Base-by-base conservation (phyloP, 306 rosid genomes). In the Quercus aquifolioides region DNA sequence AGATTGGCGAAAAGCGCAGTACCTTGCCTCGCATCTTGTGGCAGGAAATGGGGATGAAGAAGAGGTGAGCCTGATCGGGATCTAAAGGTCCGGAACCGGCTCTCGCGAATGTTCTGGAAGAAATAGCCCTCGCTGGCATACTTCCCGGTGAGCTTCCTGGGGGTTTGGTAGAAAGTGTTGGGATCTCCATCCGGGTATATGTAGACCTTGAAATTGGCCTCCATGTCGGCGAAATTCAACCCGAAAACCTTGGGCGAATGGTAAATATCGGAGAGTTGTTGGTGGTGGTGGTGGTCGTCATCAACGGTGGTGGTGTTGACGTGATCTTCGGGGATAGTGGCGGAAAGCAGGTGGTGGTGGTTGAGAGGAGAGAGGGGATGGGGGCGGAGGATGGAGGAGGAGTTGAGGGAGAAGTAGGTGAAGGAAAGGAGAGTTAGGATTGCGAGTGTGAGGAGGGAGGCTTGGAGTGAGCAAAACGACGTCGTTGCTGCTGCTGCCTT, bases 21-120 rank as follows among this genome's bases (percentile, higher is more conserved):
- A 95, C 99, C 99, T 93, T 92, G 84, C 99, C 99, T 64, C 99
- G 91, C 99, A 95, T 93, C 88, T 95, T 95, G 77, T 95, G 98
- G 82, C 98, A 92, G 4, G 99, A 95, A 76, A 95, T 92, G 17
- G 96, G 98, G 71, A 95, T 88, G 85, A 95, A 95, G 85, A 95
- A 95, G 84, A 92, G 93, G 77, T 90, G 83, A 3, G 99, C 99
- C 85, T 89, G 87, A 86, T 88, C 87, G 5, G 99, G 99, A 89
- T 93, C 90, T 1, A 86, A 65, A 7, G 98, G 98, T 95, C 12
- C 94, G 94, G 76, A 95, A 95, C 6, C 76, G 88, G 69, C 91
- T 86, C 85, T 95, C 98, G 49, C 97, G 78, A 31, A 95, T 93
- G 74, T 95, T 95, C 92, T 95, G 97, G 79, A 95, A 95, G 84